Evolutionary conservation across 345 rosid genomes (phyloP).

Genomic region (Populus pruinosa): DNA sequence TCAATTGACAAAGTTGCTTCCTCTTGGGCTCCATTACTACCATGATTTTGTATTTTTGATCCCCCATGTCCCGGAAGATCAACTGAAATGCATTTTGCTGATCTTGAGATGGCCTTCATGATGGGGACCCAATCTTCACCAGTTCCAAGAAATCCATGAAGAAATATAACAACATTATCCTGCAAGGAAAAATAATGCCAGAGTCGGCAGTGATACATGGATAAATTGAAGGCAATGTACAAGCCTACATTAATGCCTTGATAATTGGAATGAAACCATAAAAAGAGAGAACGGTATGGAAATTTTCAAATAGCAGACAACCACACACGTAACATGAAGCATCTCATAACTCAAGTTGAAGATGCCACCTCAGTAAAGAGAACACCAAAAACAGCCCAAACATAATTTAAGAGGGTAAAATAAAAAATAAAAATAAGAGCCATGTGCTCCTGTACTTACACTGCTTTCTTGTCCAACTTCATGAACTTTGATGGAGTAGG

Average conservation of each 20-base stretch:
- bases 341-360: neutral
- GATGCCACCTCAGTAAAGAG: neutral
- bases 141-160: slow-evolving; percentile 91
- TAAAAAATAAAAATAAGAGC: neutral
- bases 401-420: neutral
- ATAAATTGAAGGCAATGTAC: neutral
- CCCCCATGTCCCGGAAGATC: slow-evolving; percentile 92
- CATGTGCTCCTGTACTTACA: slow-evolving; percentile 38
- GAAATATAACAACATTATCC: slow-evolving; percentile 59
- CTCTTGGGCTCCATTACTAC: slow-evolving; percentile 21
- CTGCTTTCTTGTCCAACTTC: slow-evolving; percentile 47
- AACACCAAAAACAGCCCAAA: neutral
- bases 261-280: neutral
- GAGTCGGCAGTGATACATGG: neutral
- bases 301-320: neutral
- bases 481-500: slow-evolving; percentile 44
- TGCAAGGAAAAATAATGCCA: slow-evolving; percentile 25
- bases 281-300: neutral
- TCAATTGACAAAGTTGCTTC: slow-evolving; percentile 53
- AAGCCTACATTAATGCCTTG: neutral
- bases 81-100: slow-evolving; percentile 75
- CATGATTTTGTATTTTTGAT: slow-evolving; percentile 41
- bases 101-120: slow-evolving; percentile 72
- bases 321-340: neutral
- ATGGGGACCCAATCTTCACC: slow-evolving; percentile 87